phyloP scores from a whole-genome alignment of 2,329 filamentous ascomycete species.

The Paraconiothyrium sp. region DNA sequence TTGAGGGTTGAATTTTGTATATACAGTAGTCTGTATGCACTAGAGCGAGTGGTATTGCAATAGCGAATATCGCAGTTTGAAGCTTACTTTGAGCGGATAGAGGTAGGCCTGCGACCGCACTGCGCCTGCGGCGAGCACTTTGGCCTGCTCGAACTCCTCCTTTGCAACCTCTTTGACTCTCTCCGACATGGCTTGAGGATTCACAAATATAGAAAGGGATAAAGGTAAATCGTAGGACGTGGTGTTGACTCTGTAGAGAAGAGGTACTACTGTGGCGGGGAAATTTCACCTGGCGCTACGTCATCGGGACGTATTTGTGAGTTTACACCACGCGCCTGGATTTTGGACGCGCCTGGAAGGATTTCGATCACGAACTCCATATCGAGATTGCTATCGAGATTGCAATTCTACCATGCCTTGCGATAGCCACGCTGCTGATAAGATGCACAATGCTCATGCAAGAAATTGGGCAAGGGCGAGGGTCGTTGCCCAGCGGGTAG shows the following conservation, averaged over 20 bases:
- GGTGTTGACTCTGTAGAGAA: background rate
- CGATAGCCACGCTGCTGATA: slow-evolving; percentile 2
- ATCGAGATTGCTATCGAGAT: slow-evolving; percentile 16
- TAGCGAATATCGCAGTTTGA: too few relatives aligned
- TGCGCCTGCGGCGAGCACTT: slow-evolving; percentile 71
- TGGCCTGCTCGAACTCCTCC: slow-evolving; percentile 77
- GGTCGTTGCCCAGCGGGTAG: background rate
- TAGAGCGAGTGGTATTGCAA: background rate
- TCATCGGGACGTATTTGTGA: slow-evolving; percentile 18
- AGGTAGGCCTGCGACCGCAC: slow-evolving; percentile 81
- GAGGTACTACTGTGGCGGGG: slow-evolving; percentile 2
- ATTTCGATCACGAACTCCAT: slow-evolving; percentile 7
- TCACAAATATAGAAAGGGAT: slow-evolving; percentile 23
- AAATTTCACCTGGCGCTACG: slow-evolving; percentile 8
- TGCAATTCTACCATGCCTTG: slow-evolving; percentile 6
- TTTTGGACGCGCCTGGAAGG: slow-evolving; percentile 1
- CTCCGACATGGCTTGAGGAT: slow-evolving; percentile 51
- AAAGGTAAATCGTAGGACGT: slow-evolving; percentile 10
- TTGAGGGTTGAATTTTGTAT: background rate
- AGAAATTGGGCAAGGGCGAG: slow-evolving; percentile 7
- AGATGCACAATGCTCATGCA: slow-evolving; percentile 7
- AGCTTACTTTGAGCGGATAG: slow-evolving; percentile 77
- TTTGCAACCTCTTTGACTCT: slow-evolving; percentile 66
- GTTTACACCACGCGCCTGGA: slow-evolving; percentile 16
- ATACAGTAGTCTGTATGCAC: background rate